These are phyloP conservation scores for Lichtheimia hyalospora DNA, from an alignment of 371 early-diverging fungal genomes.

Conservation along the genomic window DNA sequence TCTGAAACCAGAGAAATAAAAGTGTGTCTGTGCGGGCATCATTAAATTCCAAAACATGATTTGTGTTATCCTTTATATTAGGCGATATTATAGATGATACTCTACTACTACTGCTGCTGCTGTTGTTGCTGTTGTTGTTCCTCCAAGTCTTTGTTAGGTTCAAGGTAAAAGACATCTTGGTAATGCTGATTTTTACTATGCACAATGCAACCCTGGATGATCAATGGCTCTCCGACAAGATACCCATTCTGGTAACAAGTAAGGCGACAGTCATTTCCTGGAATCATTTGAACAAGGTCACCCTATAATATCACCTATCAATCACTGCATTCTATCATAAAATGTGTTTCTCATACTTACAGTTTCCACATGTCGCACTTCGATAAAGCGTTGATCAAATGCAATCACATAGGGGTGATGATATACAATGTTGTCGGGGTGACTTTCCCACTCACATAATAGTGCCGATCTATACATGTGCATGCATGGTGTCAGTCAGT, in stretches of 20 bases:
- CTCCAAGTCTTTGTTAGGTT: background rate
- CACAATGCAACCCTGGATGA: conserved; percentile 24
- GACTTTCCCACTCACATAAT: conserved; percentile 36
- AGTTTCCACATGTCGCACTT: conserved; percentile 75
- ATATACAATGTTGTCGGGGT: conserved; percentile 53
- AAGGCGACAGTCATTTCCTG: conserved; percentile 21
- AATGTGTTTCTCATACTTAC: conserved; percentile 4
- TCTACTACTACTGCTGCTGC: background rate
- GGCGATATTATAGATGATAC: too few relatives aligned
- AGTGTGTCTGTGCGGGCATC: too few relatives aligned
- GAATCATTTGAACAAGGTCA: conserved; percentile 21
- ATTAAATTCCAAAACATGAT: too few relatives aligned
- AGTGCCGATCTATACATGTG: conserved; percentile 11
- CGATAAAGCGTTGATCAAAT: conserved; percentile 78
- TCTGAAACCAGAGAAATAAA: too few relatives aligned
- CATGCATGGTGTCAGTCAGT: too few relatives aligned
- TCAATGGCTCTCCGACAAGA: conserved; percentile 6
- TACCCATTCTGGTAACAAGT: conserved; percentile 14
- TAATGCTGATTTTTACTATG: conserved; percentile 5
- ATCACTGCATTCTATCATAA: background rate
- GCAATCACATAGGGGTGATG: conserved; percentile 79
- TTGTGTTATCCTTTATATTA: too few relatives aligned
- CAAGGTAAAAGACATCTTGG: conserved; percentile 17
- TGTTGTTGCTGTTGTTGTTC: background rate
- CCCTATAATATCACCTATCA: conserved; percentile 10